A percentile compares a stretch with the other conserved stretches of the same genome.
Evolutionary conservation across 257 asterid genomes (phyloP).

Genomic region (Capsicum chinense): DNA sequence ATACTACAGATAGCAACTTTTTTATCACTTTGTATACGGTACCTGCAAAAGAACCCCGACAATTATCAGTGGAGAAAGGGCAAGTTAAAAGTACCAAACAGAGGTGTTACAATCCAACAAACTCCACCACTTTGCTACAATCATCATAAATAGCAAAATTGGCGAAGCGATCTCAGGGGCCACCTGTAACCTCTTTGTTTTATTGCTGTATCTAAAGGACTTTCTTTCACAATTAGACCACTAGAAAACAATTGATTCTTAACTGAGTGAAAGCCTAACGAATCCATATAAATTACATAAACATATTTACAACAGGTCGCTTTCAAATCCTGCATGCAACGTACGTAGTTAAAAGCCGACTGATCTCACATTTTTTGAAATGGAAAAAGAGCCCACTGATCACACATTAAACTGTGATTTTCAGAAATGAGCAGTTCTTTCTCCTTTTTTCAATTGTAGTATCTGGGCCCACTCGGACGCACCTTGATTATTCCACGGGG

Average conservation of each 20-base stretch:
- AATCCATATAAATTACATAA: neutral
- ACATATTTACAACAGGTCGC: neutral
- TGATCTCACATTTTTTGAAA: neutral
- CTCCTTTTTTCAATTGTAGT: neutral
- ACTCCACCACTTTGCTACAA: neutral
- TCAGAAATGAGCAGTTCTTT: neutral
- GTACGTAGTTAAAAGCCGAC: neutral
- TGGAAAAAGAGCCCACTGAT: neutral
- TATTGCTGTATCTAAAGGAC: conserved; percentile 8
- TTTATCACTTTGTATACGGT: conserved; percentile 89
- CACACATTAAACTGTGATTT: neutral
- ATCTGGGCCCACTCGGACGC: neutral
- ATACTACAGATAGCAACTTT: conserved; percentile 87
- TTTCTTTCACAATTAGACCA: neutral
- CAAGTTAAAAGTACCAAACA: neutral
- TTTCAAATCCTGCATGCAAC: conserved; percentile 4
- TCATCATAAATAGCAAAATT: neutral
- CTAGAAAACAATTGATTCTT: neutral
- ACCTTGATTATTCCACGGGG: neutral
- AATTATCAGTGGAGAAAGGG: neutral
- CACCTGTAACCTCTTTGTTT: neutral
- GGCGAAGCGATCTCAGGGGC: neutral
- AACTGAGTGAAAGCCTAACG: neutral
- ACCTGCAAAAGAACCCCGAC: conserved; percentile 59
- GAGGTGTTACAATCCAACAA: conserved; percentile 10